Conservation (phyloP, 495 filamentous ascomycete species). For the Schizothecium vesticola region DNA sequence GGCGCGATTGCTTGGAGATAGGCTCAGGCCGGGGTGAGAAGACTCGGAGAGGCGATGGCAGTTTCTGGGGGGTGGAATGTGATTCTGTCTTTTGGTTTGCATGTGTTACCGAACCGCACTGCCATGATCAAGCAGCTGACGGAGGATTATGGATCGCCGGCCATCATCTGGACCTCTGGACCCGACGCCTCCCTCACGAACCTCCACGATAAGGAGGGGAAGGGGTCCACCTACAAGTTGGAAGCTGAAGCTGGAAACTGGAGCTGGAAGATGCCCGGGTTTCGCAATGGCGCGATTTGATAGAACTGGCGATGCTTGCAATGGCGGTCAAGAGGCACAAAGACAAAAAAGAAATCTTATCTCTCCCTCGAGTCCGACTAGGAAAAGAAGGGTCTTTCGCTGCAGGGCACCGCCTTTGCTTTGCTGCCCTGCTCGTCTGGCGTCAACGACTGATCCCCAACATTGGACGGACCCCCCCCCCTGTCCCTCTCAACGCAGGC, state of each 20-base stretch:
- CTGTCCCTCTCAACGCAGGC: constrained; percentile 9
- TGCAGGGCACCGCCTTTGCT: neutral
- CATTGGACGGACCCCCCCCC: constrained; percentile 3
- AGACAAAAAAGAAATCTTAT: neutral
- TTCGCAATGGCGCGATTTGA: neutral
- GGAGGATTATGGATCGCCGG: neutral
- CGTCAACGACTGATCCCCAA: constrained; percentile 3
- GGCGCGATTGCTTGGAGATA: neutral
- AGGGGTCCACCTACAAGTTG: neutral
- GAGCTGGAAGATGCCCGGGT: neutral
- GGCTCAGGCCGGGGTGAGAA: neutral
- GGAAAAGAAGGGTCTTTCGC: neutral
- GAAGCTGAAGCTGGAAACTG: neutral
- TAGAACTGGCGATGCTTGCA: neutral
- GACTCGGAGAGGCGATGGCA: too few relatives aligned
- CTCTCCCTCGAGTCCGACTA: neutral
- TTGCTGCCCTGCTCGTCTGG: neutral
- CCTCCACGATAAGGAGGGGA: neutral
- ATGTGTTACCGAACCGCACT: neutral
- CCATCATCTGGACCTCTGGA: neutral
- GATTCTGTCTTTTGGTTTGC: neutral
- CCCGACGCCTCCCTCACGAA: neutral
- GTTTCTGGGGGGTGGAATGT: neutral
- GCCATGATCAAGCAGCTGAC: neutral
- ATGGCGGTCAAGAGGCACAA: neutral